Base-by-base conservation (phyloP, 352 stramenopile genomes). In the Globisporangium heterothallicum region DNA sequence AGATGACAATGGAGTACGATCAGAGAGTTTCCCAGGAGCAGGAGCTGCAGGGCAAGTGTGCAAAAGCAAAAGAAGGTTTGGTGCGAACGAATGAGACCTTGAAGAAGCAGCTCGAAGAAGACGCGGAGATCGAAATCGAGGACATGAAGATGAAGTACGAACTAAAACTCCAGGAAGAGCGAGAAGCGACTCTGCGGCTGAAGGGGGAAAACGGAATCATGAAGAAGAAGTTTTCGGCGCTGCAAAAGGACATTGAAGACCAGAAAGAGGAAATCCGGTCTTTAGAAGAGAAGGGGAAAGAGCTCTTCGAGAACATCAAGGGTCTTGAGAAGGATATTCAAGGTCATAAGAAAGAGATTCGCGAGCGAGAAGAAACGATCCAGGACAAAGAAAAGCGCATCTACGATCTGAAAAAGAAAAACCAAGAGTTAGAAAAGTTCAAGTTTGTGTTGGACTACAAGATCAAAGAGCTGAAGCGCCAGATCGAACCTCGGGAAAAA, bases 381-480 rank as follows among this genome's bases (percentile, higher is more conserved):
- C 86, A 95, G 59, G 92, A 97, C 68, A 98, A 98, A 59, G 93
- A 98, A 51, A 98, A 98, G 59, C 87, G 90, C 42, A 98, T 98
- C 48, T 98, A 98, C 63, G 94, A 98, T 40, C 58, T 98, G 14
- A 98, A 98, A 67, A 98, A 98, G 76, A 98, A 98, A 64, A 98
- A 98, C 61, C 89, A 97, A 58, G 92, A 98, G 65, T 70, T 98
- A 19, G 93, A 98, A 42, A 98, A 98, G 67, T 98, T 98, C 69
- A 98, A 98, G 63, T 98, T 98, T 49, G 92, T 98, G 35, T 61
- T 98, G 25, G 92, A 98, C 61, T 98, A 97, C 77, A 98, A 98
- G 66, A 98, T 98, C 71, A 97, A 97, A 58, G 94, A 98, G 72
- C 66, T 98, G 5, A 98, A 98, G 69, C 78, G 90, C 3, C 93